Conservation (phyloP, 2,329 filamentous ascomycete genomes). For the Penicillium freii region DNA sequence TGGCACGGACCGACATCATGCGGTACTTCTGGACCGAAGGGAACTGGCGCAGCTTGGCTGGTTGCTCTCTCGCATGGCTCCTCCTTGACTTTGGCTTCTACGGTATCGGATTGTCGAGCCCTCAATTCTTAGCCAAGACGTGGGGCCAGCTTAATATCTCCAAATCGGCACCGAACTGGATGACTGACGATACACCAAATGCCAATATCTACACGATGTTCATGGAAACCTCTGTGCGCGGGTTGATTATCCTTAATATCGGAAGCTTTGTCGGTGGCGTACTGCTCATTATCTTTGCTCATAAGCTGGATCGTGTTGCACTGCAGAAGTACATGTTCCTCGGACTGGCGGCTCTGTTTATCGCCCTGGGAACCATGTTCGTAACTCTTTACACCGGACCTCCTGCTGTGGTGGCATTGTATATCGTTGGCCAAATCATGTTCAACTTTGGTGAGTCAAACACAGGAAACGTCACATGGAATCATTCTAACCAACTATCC, state of each 20-base stretch:
- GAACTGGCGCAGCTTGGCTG: constrained; percentile 44
- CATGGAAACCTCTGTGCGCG: constrained; percentile 39
- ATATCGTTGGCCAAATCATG: constrained; percentile 46
- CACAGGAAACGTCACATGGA: neutral
- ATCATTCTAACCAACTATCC: constrained; percentile 4
- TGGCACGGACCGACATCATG: constrained; percentile 39
- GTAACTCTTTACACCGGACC: constrained; percentile 38
- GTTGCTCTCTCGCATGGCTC: constrained; percentile 54
- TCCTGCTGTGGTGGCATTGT: constrained; percentile 42
- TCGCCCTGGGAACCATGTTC: constrained; percentile 45
- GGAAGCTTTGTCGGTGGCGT: constrained; percentile 46
- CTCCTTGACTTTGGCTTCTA: constrained; percentile 60
- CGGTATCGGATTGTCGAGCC: constrained; percentile 51
- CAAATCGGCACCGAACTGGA: constrained; percentile 34
- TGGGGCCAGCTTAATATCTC: constrained; percentile 38
- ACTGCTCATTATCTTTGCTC: constrained; percentile 41
- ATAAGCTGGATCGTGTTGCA: constrained; percentile 42
- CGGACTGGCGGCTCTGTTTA: constrained; percentile 43
- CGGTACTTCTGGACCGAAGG: constrained; percentile 46
- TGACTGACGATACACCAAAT: constrained; percentile 34
- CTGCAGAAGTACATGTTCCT: constrained; percentile 48
- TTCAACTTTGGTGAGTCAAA: constrained; percentile 48
- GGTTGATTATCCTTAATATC: constrained; percentile 41
- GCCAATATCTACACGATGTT: constrained; percentile 47
- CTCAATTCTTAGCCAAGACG: constrained; percentile 44